Conservation (phyloP, 352 stramenopile genomes). For the Phytophthora multivora region DNA sequence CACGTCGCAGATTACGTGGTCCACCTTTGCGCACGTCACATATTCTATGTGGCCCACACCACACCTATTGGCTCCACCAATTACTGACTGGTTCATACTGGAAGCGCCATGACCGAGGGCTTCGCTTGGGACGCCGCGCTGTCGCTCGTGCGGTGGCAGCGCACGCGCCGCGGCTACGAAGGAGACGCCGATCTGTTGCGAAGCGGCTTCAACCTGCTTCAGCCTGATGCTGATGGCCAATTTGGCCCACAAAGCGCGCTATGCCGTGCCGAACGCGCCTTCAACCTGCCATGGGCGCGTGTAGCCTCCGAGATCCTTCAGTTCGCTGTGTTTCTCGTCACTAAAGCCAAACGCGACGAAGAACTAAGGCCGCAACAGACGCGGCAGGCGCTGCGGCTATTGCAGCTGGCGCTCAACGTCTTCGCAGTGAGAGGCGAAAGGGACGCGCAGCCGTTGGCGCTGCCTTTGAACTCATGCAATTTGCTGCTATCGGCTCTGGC, state of each 20-base stretch:
- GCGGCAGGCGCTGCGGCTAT: constrained; percentile 48
- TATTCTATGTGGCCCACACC: constrained; percentile 13
- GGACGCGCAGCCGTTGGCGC: constrained; percentile 43
- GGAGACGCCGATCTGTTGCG: constrained; percentile 46
- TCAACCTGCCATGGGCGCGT: constrained; percentile 68
- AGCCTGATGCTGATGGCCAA: constrained; percentile 16
- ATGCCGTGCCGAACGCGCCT: constrained; percentile 36
- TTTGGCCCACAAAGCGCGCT: constrained; percentile 32
- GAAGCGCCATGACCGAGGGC: constrained; percentile 18
- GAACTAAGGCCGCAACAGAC: constrained; percentile 35
- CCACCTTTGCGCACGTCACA: constrained; percentile 9
- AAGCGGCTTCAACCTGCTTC: constrained; percentile 40
- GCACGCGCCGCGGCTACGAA: constrained; percentile 59
- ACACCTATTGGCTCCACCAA: background rate
- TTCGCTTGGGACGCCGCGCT: constrained; percentile 53
- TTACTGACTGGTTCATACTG: constrained; percentile 25
- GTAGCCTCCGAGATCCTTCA: constrained; percentile 66
- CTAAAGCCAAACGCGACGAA: constrained; percentile 52
- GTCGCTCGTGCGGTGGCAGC: constrained; percentile 70
- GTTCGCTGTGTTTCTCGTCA: constrained; percentile 72
- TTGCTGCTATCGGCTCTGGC: constrained; percentile 69
- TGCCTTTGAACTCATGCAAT: constrained; percentile 77
- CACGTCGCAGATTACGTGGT: constrained; percentile 17
- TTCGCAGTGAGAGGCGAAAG: constrained; percentile 32
- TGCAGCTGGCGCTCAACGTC: constrained; percentile 58